Evolutionary conservation across 352 stramenopile species (phyloP), one percentile per base, ranked within the genome.

Genomic region (Thalassiosira sp.): DNA sequence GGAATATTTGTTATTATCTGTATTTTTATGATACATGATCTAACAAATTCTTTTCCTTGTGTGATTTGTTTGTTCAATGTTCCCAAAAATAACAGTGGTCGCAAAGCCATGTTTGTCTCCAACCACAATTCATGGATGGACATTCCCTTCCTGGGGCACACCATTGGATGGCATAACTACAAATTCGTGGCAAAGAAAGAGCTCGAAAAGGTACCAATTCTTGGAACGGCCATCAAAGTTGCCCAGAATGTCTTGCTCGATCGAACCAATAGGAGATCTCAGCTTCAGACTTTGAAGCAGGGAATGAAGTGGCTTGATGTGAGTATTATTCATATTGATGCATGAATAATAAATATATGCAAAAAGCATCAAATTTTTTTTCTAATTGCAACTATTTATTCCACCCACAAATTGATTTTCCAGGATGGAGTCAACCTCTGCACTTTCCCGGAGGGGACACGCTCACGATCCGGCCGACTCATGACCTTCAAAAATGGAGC

Each of bases 61-160:
- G n/a, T n/a, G n/a, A n/a, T n/a, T n/a, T n/a, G n/a, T n/a, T n/a
- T n/a, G n/a, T n/a, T n/a, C n/a, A n/a, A n/a, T n/a, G n/a, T n/a
- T n/a, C n/a, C 22, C 16, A 25, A 42, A 49, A 8, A 5, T 15
- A 11, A 53, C 40, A 88, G 79, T 43, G 71, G 80, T 20, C 72
- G 64, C 68, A 76, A 82, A 42, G 82, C 76, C 16, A 92, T 93
- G 88, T 91, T 91, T 79, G 88, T 93, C 27, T 85, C 86, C 8
- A 93, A 93, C 65, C 88, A 93, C 77, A 89, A 84, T 58, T 87
- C 72, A 45, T 93, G 88, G 88, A 89, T 93, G 86, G 88, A 93
- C 45, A 93, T 93, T 66, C 88, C 88, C 5, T 91, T 87, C 33
- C 28, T 93, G 8, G 88, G 86, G 24, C 61, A 82, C 27, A 79